phyloP scores from a whole-genome alignment of 306 rosid species.

The Sphenostylis stenocarpa region DNA sequence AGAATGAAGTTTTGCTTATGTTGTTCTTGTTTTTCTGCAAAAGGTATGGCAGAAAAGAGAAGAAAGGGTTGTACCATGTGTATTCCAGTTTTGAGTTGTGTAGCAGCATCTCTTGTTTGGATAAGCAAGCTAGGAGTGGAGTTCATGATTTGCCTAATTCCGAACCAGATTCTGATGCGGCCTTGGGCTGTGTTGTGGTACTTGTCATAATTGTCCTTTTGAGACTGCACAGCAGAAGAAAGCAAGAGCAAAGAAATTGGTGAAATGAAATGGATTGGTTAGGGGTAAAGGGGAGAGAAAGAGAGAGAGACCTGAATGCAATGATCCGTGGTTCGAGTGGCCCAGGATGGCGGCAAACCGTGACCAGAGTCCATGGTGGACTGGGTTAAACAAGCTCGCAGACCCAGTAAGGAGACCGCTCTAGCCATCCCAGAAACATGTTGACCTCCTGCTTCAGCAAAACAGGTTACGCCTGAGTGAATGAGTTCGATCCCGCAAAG shows the following conservation, averaged over 20 bases:
- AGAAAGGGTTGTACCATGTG: conserved; percentile 59
- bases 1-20: background rate
- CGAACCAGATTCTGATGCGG: conserved; percentile 86
- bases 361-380: conserved; percentile 83
- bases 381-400: conserved; percentile 81
- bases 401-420: conserved; percentile 65
- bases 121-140: conserved; percentile 67
- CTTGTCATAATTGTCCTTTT: conserved; percentile 66
- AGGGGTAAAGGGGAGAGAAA: background rate
- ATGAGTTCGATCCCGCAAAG: conserved; percentile 85
- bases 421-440: conserved; percentile 77
- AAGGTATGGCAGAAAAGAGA: background rate
- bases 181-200: conserved; percentile 76
- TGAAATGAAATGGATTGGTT: background rate
- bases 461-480: conserved; percentile 88
- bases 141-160: conserved; percentile 85
- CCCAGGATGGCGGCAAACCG: conserved; percentile 73
- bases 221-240: conserved; percentile 47
- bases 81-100: conserved; percentile 77
- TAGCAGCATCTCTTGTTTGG: conserved; percentile 66
- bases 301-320: conserved; percentile 58
- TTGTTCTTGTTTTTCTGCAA: background rate
- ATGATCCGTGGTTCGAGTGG: conserved; percentile 53
- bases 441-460: conserved; percentile 96
- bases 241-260: background rate